Evolutionary conservation across 768 basidiomycete species (phyloP).

Genomic region (Amanita muscaria): DNA sequence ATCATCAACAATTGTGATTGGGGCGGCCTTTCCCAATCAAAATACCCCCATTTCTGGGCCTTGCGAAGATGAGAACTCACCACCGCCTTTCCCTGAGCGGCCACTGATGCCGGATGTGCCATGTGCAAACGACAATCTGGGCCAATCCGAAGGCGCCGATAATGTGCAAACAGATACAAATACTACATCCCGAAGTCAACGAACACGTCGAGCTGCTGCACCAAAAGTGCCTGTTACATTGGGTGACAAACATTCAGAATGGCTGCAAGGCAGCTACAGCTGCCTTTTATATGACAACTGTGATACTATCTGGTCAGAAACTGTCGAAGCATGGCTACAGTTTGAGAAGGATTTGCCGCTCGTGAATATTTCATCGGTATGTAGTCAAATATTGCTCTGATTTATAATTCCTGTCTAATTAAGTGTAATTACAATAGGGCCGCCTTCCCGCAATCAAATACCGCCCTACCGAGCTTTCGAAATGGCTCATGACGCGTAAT

Average conservation of each 20-base stretch:
- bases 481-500: neutral
- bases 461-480: neutral
- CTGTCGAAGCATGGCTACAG: slow-evolving; percentile 2
- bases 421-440: neutral
- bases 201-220: neutral
- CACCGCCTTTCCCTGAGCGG: neutral
- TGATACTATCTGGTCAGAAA: neutral
- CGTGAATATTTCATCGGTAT: slow-evolving; percentile 1
- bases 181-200: neutral
- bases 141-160: too few relatives aligned
- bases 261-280: neutral
- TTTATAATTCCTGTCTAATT: too few relatives aligned
- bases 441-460: slow-evolving; percentile 2
- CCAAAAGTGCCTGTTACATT: neutral
- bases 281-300: neutral
- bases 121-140: too few relatives aligned
- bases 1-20: too few relatives aligned
- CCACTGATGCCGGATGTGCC: too few relatives aligned
- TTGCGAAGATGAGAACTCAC: neutral
- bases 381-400: too few relatives aligned
- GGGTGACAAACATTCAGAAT: neutral
- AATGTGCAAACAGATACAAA: neutral
- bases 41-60: too few relatives aligned
- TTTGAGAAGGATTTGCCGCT: slow-evolving; percentile 3
- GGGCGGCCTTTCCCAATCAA: too few relatives aligned